Conservation (phyloP, 768 basidiomycete genomes). For the Mycena rosella region DNA sequence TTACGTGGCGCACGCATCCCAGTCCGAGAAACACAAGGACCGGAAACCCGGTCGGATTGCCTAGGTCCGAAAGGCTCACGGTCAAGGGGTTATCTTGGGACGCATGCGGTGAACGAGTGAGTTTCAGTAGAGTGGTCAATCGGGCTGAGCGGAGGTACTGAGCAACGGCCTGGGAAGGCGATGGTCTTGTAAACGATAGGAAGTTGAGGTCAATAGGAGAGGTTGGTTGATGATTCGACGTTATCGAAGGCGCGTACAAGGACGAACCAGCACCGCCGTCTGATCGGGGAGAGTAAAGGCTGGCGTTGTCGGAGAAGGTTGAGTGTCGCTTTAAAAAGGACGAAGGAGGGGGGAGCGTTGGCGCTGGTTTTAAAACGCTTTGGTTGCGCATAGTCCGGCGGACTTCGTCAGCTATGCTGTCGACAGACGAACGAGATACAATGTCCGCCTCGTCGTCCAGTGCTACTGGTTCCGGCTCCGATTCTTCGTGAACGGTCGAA, state of each 20-base stretch:
- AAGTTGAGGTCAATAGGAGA: slow-evolving; percentile 63
- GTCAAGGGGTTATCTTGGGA: slow-evolving; percentile 79
- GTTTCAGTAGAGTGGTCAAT: slow-evolving; percentile 83
- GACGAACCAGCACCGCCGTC: slow-evolving; percentile 65
- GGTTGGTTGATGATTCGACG: slow-evolving; percentile 58
- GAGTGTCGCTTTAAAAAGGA: slow-evolving; percentile 65
- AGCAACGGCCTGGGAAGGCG: slow-evolving; percentile 79
- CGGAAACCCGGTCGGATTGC: slow-evolving; percentile 86
- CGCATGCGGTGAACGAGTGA: slow-evolving; percentile 85
- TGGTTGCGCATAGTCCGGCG: slow-evolving; percentile 77
- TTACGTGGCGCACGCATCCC: slow-evolving; percentile 94
- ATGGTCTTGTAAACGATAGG: slow-evolving; percentile 57
- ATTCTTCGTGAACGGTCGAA: slow-evolving; percentile 64
- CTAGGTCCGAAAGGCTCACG: slow-evolving; percentile 95
- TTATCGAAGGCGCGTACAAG: slow-evolving; percentile 63
- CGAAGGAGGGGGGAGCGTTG: slow-evolving; percentile 49
- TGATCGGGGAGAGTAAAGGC: slow-evolving; percentile 66
- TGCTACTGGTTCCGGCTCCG: slow-evolving; percentile 62
- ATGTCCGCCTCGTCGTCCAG: slow-evolving; percentile 73
- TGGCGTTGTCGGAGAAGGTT: slow-evolving; percentile 67
- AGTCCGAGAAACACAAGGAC: slow-evolving; percentile 93
- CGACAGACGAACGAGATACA: slow-evolving; percentile 85
- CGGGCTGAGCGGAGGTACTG: slow-evolving; percentile 89
- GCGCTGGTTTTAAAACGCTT: slow-evolving; percentile 53
- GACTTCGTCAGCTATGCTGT: slow-evolving; percentile 89